A percentile compares a stretch with the other conserved stretches of the same genome.
Conservation (phyloP, 805 yeast genomes). For the Tetrapisispora taiwanensis region DNA sequence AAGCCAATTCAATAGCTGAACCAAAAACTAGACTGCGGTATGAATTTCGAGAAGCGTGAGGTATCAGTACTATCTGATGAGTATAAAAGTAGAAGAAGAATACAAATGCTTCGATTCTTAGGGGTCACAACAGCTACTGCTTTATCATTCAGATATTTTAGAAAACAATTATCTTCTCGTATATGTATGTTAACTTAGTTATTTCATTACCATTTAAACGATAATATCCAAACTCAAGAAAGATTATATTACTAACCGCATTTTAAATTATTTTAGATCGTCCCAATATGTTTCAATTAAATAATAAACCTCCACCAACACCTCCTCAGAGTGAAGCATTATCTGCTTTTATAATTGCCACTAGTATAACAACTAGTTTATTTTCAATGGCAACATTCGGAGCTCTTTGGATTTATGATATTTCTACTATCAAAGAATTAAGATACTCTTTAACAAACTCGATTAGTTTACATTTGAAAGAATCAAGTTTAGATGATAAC, state of each 20-base stretch:
- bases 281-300: slow-evolving; percentile 73
- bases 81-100: slow-evolving; percentile 39
- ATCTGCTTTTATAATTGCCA: slow-evolving; percentile 72
- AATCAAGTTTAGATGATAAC: neutral
- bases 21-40: no score
- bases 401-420: slow-evolving; percentile 67
- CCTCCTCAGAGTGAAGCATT: slow-evolving; percentile 76
- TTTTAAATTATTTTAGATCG: slow-evolving; percentile 28
- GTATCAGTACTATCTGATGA: slow-evolving; percentile 1
- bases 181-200: slow-evolving; percentile 54
- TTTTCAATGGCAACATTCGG: slow-evolving; percentile 65
- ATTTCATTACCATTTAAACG: no score
- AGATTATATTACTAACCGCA: neutral
- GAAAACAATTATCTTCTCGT: slow-evolving; percentile 61
- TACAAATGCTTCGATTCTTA: slow-evolving; percentile 62
- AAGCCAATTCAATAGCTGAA: no score
- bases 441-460: neutral
- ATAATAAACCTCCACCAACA: slow-evolving; percentile 75
- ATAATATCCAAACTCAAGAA: no score
- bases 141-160: slow-evolving; percentile 62
- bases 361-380: slow-evolving; percentile 59
- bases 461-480: neutral
- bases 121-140: slow-evolving; percentile 66
- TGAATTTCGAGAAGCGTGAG: neutral
- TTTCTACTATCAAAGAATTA: slow-evolving; percentile 57